Base-by-base conservation (phyloP, 345 rosid genomes). In the Dimocarpus longan region DNA sequence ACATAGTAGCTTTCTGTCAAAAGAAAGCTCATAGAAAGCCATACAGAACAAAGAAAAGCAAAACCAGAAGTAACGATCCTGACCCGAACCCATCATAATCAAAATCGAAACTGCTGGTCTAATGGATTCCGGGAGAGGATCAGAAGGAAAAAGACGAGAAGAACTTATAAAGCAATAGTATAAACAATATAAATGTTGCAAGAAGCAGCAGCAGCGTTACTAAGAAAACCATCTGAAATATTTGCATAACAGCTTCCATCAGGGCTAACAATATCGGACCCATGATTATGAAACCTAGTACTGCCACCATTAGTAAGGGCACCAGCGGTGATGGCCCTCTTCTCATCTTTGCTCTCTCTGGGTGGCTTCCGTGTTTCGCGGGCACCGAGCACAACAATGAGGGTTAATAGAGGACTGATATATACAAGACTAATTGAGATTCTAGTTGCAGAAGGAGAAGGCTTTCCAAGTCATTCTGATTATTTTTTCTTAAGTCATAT, bases 241-340 rank as follows among this genome's bases (percentile, higher is more conserved):
- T 72, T 18, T 76, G 82, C 44, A 77, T 40, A 0, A 80, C 46
- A 65, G 13, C 69, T 15, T 75, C 86, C 24, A 71, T 5, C 6
- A 80, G 32, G 4, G 87, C 65, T 71, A 77, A 28, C 11, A 86
- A 0, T 19, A 64, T 60, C 5, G 86, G 83, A 68, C 80, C 80
- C 22, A 76, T 70, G 62, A 84, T 59, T 62, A 83, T 5, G 77
- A 85, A 10, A 7, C 92, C 86, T 8, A 83, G 37, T 5, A 69
- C 82, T 65, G 87, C 92, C 74, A 88, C 89, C 71, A 86, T 52
- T 6, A 86, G 73, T 54, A 37, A 82, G 6, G 91, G 92, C 0
- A 85, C 86, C 21, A 88, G 9, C 56, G 91, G 91, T 8, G 92
- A 89, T 26, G 90, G 92, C 42, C 89, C 88, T 56, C 69, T 80